Base-by-base conservation (phyloP, 805 yeast genomes). In the Candida saitoana region DNA sequence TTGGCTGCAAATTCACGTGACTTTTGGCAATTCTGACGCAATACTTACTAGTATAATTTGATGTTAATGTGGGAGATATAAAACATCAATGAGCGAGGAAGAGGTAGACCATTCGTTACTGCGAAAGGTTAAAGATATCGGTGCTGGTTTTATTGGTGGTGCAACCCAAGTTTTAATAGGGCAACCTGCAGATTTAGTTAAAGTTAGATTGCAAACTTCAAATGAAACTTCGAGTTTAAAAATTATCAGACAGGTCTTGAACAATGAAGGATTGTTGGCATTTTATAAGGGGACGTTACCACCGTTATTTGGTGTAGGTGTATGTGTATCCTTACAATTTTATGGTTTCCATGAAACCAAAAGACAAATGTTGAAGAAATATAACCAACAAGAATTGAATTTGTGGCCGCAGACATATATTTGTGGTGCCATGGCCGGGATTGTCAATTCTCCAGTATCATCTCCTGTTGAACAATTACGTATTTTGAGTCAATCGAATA, bases 261-360 rank as follows among this genome's bases (percentile, higher is more conserved):
- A 57, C 22, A 67, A 69, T 45, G 75, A 70, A 52, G 75, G 75
- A 3, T 34, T 62, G 3, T 50, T 61, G 19, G 74, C 75, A 2
- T 70, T 70, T 49, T 70, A 70, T 51, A 70, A 70, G 45, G 75
- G 75, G 4, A 70, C 75, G 0, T 47, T 69, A 29, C 64, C 75
- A 2, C 75, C 75, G 2, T 55, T 70, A 18, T 57, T 69, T 43
- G 75, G 75, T 0, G 75, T 70, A 4, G 66, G 86, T 0, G 80
- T 76, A 1, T 81, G 87, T 63, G 87, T 81, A 5, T 79, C 84
- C 2, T 62, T 80, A 24, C 87, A 81, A 52, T 82, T 81, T 56
- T 82, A 80, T 51, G 86, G 87, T 1, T 84, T 80, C 52, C 85
- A 79, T 53, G 87, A 81, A 54, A 71, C 84, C 27, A 79, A 77